Conservation (phyloP, 2,329 filamentous ascomycete genomes). For the Colletotrichum lindemuthianum region DNA sequence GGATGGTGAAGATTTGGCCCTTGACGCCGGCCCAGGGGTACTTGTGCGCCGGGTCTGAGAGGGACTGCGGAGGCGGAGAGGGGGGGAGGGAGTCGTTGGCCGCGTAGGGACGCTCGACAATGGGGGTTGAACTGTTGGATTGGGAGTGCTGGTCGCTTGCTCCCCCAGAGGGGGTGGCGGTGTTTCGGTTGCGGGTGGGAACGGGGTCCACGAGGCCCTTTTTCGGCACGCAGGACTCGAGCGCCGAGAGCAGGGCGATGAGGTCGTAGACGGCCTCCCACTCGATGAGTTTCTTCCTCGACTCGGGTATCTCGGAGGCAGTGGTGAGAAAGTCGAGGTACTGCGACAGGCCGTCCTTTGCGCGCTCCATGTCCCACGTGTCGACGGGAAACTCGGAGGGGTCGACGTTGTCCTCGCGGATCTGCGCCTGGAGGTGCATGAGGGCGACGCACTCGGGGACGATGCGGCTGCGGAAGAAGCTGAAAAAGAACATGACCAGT, state of each 20-base stretch:
- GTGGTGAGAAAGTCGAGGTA: conserved; percentile 95
- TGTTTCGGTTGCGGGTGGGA: conserved; percentile 35
- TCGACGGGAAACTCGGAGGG: conserved; percentile 93
- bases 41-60: conserved; percentile 72
- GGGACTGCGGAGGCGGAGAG: conserved; percentile 56
- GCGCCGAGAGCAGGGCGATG: conserved; percentile 83
- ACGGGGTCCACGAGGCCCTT: conserved; percentile 69
- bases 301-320: conserved; percentile 84
- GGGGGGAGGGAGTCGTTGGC: conserved; percentile 42
- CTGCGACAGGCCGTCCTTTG: conserved; percentile 93
- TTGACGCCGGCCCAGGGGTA: conserved; percentile 82
- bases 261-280: conserved; percentile 94
- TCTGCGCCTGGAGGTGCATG: conserved; percentile 92
- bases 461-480: conserved; percentile 89
- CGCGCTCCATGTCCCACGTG: conserved; percentile 96
- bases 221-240: conserved; percentile 89
- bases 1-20: conserved; percentile 89
- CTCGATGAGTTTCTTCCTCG: conserved; percentile 85
- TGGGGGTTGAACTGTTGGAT: conserved; percentile 43
- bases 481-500: conserved; percentile 88
- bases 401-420: conserved; percentile 78
- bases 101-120: conserved; percentile 74
- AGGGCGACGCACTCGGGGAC: conserved; percentile 95
- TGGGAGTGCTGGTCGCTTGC: conserved; percentile 37
- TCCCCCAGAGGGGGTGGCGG: conserved; percentile 38